These are phyloP conservation scores for Aspergillus sclerotiicarbonarius DNA, from an alignment of 495 filamentous ascomycete genomes.

Conservation along the genomic window DNA sequence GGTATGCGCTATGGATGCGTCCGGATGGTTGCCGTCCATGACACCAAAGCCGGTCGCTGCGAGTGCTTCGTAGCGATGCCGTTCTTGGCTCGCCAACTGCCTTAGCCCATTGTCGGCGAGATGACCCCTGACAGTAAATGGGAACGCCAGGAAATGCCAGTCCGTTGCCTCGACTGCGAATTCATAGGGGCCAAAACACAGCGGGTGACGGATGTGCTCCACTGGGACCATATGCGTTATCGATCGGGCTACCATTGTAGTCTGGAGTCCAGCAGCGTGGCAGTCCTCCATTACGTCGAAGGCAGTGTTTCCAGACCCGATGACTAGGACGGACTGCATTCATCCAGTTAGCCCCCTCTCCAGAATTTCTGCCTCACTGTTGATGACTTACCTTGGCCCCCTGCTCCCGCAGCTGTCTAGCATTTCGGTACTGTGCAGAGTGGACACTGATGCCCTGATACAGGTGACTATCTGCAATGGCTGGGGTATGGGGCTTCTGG, in stretches of 20 bases:
- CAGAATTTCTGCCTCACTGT: background rate
- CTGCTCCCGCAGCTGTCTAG: conserved; percentile 11
- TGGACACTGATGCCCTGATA: conserved; percentile 38
- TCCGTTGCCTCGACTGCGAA: conserved; percentile 21
- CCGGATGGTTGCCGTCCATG: conserved; percentile 18
- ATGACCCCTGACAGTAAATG: conserved; percentile 15
- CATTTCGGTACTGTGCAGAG: conserved; percentile 32
- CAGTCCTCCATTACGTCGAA: conserved; percentile 49
- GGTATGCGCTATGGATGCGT: conserved; percentile 17
- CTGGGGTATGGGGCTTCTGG: conserved; percentile 27
- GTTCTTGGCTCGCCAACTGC: conserved; percentile 18
- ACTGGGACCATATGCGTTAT: conserved; percentile 34
- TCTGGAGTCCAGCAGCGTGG: conserved; percentile 30
- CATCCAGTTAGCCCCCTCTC: background rate
- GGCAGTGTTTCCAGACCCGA: conserved; percentile 47
- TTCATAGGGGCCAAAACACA: conserved; percentile 23
- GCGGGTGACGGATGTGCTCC: conserved; percentile 17
- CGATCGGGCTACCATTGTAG: conserved; percentile 42
- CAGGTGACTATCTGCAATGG: conserved; percentile 19
- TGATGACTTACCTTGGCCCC: conserved; percentile 15
- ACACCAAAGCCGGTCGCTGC: conserved; percentile 20
- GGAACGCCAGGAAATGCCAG: conserved; percentile 15
- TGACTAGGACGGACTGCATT: conserved; percentile 34
- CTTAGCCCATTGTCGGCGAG: conserved; percentile 12
- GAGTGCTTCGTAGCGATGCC: conserved; percentile 18